Percentiles rank a stretch among this genome's conserved stretches.
These are phyloP conservation scores for Polyporus tsugae DNA, from an alignment of 1,284 basidiomycete species.

Conservation along the genomic window DNA sequence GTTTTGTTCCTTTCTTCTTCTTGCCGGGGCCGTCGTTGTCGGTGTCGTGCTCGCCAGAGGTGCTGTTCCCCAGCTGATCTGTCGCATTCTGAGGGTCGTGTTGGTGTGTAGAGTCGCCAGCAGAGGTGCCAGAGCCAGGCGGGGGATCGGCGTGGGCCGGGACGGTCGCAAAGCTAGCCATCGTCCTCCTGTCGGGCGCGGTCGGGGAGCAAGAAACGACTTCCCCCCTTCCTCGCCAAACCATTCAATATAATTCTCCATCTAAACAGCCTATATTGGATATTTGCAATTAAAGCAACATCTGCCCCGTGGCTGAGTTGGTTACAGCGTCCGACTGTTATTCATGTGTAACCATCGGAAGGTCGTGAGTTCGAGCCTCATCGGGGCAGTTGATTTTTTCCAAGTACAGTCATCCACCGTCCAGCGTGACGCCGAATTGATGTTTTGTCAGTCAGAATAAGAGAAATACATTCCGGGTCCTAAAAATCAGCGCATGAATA, in stretches of 20 bases:
- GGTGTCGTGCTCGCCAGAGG: slow-evolving; percentile 33
- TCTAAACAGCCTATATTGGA: too few species aligned
- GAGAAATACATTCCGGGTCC: too few species aligned
- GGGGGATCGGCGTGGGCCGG: slow-evolving; percentile 43
- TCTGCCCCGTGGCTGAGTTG: slow-evolving; percentile 81
- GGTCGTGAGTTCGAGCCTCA: slow-evolving; percentile 81
- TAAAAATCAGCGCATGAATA: too few species aligned
- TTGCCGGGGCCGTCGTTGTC: slow-evolving; percentile 37
- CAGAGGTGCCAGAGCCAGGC: slow-evolving; percentile 36
- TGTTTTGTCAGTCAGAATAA: too few species aligned
- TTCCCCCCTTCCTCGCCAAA: slow-evolving; percentile 1
- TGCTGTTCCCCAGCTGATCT: slow-evolving; percentile 18
- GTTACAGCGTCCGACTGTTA: slow-evolving; percentile 84
- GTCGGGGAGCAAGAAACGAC: slow-evolving; percentile 35
- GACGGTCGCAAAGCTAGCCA: slow-evolving; percentile 43
- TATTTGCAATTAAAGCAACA: not conserved
- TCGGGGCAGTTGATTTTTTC: slow-evolving; percentile 59
- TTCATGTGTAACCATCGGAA: slow-evolving; percentile 55
- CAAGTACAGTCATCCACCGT: too few species aligned
- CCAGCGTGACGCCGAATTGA: too few species aligned
- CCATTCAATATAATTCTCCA: not conserved
- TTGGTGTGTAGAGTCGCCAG: slow-evolving; percentile 31
- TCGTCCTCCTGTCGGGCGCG: slow-evolving; percentile 38
- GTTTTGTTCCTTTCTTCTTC: slow-evolving; percentile 55
- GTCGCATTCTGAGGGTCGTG: slow-evolving; percentile 27